These are phyloP conservation scores for Hibiscus trionum DNA, from an alignment of 345 rosid species.

Conservation along the genomic window DNA sequence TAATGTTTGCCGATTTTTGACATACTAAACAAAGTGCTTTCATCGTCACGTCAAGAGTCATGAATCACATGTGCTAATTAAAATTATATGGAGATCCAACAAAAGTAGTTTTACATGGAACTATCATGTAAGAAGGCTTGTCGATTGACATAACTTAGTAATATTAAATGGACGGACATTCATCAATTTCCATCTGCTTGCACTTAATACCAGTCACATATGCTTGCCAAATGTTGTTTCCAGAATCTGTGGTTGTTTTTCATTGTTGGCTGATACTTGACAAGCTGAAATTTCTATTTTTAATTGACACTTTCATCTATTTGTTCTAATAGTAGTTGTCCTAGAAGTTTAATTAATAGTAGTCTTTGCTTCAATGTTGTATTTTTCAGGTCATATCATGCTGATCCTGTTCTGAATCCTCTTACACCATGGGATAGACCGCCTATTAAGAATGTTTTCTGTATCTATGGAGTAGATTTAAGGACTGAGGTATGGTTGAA, in stretches of 20 bases:
- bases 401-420: slow-evolving; percentile 86
- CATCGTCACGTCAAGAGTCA: neutral
- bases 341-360: neutral
- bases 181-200: neutral
- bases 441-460: slow-evolving; percentile 86
- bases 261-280: neutral
- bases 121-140: neutral
- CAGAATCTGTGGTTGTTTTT: neutral
- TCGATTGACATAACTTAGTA: neutral
- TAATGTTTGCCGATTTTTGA: neutral
- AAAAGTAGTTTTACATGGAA: neutral
- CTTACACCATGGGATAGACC: slow-evolving; percentile 99
- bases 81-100: neutral
- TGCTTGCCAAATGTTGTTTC: neutral
- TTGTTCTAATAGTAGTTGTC: neutral
- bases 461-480: slow-evolving; percentile 81
- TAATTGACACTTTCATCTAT: neutral
- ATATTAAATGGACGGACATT: neutral
- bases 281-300: neutral
- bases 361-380: slow-evolving; percentile 10
- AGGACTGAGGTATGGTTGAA: slow-evolving; percentile 75
- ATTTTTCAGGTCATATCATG: slow-evolving; percentile 70
- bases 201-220: neutral
- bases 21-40: neutral
- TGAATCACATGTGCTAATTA: neutral